Evolutionary conservation across 495 filamentous ascomycete species (phyloP).

Genomic region (Xylaria curta): DNA sequence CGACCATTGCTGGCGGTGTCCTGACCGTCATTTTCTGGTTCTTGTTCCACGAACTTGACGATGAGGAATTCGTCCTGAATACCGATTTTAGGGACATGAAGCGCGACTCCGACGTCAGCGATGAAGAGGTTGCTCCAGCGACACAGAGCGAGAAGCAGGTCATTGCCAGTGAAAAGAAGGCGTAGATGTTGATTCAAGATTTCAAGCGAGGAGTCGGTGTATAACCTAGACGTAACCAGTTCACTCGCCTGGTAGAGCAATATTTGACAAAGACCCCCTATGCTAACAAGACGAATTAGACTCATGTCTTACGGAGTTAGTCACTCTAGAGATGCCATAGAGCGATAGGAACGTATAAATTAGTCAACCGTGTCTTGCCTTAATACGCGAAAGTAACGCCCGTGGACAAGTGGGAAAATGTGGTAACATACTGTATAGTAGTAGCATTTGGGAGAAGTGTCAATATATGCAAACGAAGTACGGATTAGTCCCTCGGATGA

Average conservation of each 20-base stretch:
- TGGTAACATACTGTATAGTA: neutral
- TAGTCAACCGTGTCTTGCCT: neutral
- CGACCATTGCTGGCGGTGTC: slow-evolving; percentile 51
- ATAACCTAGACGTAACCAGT: neutral
- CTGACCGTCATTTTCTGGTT: slow-evolving; percentile 55
- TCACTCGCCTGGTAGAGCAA: neutral
- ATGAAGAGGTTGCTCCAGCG: slow-evolving; percentile 39
- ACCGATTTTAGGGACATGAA: slow-evolving; percentile 46
- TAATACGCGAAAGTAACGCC: neutral
- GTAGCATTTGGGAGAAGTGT: neutral
- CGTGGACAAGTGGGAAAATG: neutral
- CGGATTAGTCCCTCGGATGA: neutral
- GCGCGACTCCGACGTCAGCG: slow-evolving; percentile 48
- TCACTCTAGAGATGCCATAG: neutral
- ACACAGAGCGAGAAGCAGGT: slow-evolving; percentile 28
- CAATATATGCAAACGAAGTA: neutral
- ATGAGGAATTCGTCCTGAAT: slow-evolving; percentile 52
- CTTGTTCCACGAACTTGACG: slow-evolving; percentile 52
- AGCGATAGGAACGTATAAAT: neutral
- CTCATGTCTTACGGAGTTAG: neutral
- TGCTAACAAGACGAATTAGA: neutral
- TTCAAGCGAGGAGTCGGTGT: neutral
- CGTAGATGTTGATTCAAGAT: neutral
- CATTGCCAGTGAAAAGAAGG: slow-evolving; percentile 43
- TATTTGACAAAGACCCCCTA: neutral